Evolutionary conservation across 2,329 filamentous ascomycete genomes (phyloP).

Genomic region (Geosmithia morbida): DNA sequence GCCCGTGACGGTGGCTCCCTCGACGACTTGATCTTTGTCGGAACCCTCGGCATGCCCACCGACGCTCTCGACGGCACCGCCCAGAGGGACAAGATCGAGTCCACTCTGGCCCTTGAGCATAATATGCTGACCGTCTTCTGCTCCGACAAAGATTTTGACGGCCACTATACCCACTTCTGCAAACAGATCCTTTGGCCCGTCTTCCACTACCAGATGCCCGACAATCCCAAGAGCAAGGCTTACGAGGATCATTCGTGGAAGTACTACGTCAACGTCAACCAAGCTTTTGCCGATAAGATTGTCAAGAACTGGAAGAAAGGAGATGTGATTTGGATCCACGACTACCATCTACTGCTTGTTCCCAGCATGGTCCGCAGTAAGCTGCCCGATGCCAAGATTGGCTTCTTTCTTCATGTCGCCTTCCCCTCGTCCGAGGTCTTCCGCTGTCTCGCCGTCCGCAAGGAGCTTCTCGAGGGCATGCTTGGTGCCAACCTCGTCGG

Average conservation of each 20-base stretch:
- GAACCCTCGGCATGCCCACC: conserved; percentile 86
- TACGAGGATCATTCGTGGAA: conserved; percentile 96
- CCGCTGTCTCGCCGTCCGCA: conserved; percentile 75
- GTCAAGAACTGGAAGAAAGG: conserved; percentile 86
- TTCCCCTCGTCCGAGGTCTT: conserved; percentile 97
- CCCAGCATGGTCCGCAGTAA: conserved; percentile 82
- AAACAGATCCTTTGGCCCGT: conserved; percentile 97
- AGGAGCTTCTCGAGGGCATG: conserved; percentile 80
- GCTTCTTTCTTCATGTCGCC: conserved; percentile 88
- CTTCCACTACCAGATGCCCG: conserved; percentile 95
- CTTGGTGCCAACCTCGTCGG: conserved; percentile 84
- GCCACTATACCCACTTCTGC: conserved; percentile 91
- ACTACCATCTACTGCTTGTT: conserved; percentile 85
- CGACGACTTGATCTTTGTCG: conserved; percentile 71
- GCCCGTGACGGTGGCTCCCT: conserved; percentile 51
- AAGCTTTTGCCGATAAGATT: conserved; percentile 84
- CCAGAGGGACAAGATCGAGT: conserved; percentile 71
- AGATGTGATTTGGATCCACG: conserved; percentile 88
- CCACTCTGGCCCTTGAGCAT: conserved; percentile 65
- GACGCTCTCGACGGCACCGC: conserved; percentile 63
- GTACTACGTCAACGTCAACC: conserved; percentile 85
- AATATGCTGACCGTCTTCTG: conserved; percentile 75
- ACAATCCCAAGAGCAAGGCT: conserved; percentile 95
- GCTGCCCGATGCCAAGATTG: conserved; percentile 85
- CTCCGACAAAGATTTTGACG: conserved; percentile 84